phyloP scores from a whole-genome alignment of 345 rosid species.

The Turnera subulata region DNA sequence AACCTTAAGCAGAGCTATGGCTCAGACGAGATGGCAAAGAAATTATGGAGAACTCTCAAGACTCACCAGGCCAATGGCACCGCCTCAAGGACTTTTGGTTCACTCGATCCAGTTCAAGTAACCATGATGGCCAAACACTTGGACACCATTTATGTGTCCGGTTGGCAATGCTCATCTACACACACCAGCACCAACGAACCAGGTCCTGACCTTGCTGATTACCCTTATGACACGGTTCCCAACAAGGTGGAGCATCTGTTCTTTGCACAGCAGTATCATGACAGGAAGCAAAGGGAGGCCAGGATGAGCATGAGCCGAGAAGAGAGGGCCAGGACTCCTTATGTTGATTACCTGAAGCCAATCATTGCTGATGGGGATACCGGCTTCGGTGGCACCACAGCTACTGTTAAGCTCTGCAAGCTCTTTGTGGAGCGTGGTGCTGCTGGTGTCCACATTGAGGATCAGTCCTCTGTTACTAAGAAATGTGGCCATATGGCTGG shows the following conservation, averaged over 20 bases:
- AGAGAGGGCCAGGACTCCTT: slow-evolving; percentile 77
- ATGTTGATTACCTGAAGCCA: slow-evolving; percentile 85
- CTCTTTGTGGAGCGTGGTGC: slow-evolving; percentile 94
- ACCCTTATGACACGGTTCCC: slow-evolving; percentile 92
- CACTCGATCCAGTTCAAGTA: slow-evolving; percentile 91
- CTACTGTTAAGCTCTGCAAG: slow-evolving; percentile 93
- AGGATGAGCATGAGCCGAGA: slow-evolving; percentile 86
- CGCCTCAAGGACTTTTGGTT: slow-evolving; percentile 89
- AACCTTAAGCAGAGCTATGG: slow-evolving; percentile 73
- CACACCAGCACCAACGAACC: slow-evolving; percentile 90
- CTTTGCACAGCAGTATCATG: slow-evolving; percentile 93
- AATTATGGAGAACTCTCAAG: slow-evolving; percentile 88
- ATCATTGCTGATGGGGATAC: slow-evolving; percentile 98
- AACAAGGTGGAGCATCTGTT: slow-evolving; percentile 94
- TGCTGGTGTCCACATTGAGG: slow-evolving; percentile 94
- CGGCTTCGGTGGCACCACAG: slow-evolving; percentile 90
- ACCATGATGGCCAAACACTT: slow-evolving; percentile 96
- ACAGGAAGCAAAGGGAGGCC: slow-evolving; percentile 86
- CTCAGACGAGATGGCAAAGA: slow-evolving; percentile 85
- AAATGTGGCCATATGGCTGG: slow-evolving; percentile 99
- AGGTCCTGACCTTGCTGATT: slow-evolving; percentile 97
- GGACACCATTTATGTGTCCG: slow-evolving; percentile 86
- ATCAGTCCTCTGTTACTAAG: slow-evolving; percentile 90
- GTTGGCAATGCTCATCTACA: slow-evolving; percentile 99
- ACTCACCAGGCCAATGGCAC: slow-evolving; percentile 86